These are phyloP conservation scores for Neopestalotiopsis sp. DNA, from an alignment of 2,329 filamentous ascomycete species.

Conservation along the genomic window DNA sequence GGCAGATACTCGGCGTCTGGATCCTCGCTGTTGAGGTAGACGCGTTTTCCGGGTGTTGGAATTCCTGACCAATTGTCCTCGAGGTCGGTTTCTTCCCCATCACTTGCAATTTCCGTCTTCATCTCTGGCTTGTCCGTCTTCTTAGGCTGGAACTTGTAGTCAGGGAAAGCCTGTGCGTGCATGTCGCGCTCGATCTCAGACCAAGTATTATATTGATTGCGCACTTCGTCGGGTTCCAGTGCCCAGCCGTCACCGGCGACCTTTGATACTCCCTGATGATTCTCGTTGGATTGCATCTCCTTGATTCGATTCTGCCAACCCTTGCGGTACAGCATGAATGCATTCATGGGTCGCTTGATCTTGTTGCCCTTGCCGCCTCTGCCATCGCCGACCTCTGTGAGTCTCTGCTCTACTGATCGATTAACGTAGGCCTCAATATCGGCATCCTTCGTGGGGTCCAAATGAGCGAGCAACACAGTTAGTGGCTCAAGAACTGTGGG, in stretches of 20 bases:
- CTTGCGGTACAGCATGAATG: slow-evolving; percentile 96
- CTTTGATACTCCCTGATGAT: slow-evolving; percentile 90
- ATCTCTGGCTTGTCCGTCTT: slow-evolving; percentile 59
- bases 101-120: slow-evolving; percentile 26
- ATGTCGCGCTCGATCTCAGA: slow-evolving; percentile 83
- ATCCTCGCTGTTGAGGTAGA: slow-evolving; percentile 31
- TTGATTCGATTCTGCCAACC: slow-evolving; percentile 89
- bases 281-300: slow-evolving; percentile 79
- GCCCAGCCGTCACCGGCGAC: slow-evolving; percentile 89
- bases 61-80: slow-evolving; percentile 45
- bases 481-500: slow-evolving; percentile 69
- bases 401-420: slow-evolving; percentile 69
- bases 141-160: slow-evolving; percentile 92
- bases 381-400: slow-evolving; percentile 66
- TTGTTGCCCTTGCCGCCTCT: slow-evolving; percentile 69
- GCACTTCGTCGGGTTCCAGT: slow-evolving; percentile 74
- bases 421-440: slow-evolving; percentile 85
- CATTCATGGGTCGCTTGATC: slow-evolving; percentile 93
- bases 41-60: slow-evolving; percentile 37
- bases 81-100: slow-evolving; percentile 40
- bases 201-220: slow-evolving; percentile 77
- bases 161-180: slow-evolving; percentile 83
- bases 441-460: slow-evolving; percentile 65
- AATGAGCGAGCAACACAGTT: slow-evolving; percentile 71
- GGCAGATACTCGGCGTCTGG: slow-evolving; percentile 38